Evolutionary conservation across 345 rosid genomes (phyloP).

Genomic region (Moricandia arvensis): DNA sequence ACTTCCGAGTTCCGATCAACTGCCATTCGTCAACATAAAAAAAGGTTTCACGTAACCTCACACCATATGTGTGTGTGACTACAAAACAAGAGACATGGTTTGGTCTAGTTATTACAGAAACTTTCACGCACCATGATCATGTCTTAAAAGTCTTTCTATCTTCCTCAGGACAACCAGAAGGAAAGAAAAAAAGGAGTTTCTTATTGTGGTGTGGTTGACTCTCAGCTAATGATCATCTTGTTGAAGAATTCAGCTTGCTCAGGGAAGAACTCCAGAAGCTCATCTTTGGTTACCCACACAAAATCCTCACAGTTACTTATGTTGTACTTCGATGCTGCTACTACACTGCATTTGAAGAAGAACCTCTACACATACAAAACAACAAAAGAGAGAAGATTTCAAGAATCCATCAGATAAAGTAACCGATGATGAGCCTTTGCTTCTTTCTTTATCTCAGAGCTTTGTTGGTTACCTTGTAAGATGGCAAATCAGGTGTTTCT

Average conservation of each 20-base stretch:
- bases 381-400: not conserved
- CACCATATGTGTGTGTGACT: slow-evolving; percentile 16
- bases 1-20: slow-evolving; percentile 57
- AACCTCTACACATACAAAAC: slow-evolving; percentile 51
- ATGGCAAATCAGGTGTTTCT: slow-evolving; percentile 39
- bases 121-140: not conserved
- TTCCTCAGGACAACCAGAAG: not conserved
- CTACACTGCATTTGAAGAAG: slow-evolving; percentile 92
- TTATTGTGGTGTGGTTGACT: not conserved
- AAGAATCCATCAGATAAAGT: not conserved
- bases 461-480: slow-evolving; percentile 56
- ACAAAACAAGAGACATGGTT: slow-evolving; percentile 13
- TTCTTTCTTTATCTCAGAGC: not conserved
- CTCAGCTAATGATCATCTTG: slow-evolving; percentile 84
- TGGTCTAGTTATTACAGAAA: not conserved
- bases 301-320: slow-evolving; percentile 73
- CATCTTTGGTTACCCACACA: slow-evolving; percentile 95
- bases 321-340: slow-evolving; percentile 64
- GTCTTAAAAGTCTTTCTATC: not conserved
- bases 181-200: not conserved
- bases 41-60: slow-evolving; percentile 5
- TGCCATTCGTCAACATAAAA: not conserved
- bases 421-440: not conserved
- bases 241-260: slow-evolving; percentile 68
- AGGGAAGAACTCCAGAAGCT: slow-evolving; percentile 78